Base-by-base conservation (phyloP, 306 rosid species). In the Vigna reflexopilosa region DNA sequence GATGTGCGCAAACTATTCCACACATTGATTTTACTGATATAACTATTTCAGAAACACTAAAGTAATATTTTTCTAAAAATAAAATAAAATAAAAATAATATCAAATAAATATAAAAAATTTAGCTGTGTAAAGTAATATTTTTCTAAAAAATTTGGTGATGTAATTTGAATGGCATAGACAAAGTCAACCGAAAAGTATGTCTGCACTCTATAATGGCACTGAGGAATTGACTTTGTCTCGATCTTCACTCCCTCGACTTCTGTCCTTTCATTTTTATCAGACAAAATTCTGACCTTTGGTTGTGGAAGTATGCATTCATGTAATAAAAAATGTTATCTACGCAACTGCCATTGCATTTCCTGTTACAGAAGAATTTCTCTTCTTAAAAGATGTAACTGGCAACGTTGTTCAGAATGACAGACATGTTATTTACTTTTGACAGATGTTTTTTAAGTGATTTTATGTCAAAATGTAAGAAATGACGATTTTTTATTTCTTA, bases 141-240 rank as follows among this genome's bases (percentile, higher is more conserved):
- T 17, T 17, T 17, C 19, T 17, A 17, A 17, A 17, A 54, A 38
- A 57, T 26, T 57, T 15, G 14, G 79, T 61, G 79, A 51, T 34
- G 40, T 48, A 59, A 28, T 15, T 16, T 59, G 5, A 19, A 34
- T 50, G 51, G 28, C 40, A 22, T 38, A 0, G 26, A 38, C 26
- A 22, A 52, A 50, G 80, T 76, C 80, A 76, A 76, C 44, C 3
- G 0, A 76, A 76, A 38, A 19, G 64, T 49, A 42, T 64, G 6
- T 7, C 12, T 72, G 59, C 78, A 74, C 69, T 62, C 69, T 62
- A 24, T 4, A 30, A 48, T 61, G 1, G 14, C 80, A 76, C 63
- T 63, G 8, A 22, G 64, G 19, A n/a, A 19, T 64, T 20, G 42
- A 64, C 80, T 64, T 50, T 13, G 58, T 17, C 26, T 73, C 57